phyloP scores from a whole-genome alignment of 1,284 basidiomycete genomes.

The Ustilago shanxiensis region DNA sequence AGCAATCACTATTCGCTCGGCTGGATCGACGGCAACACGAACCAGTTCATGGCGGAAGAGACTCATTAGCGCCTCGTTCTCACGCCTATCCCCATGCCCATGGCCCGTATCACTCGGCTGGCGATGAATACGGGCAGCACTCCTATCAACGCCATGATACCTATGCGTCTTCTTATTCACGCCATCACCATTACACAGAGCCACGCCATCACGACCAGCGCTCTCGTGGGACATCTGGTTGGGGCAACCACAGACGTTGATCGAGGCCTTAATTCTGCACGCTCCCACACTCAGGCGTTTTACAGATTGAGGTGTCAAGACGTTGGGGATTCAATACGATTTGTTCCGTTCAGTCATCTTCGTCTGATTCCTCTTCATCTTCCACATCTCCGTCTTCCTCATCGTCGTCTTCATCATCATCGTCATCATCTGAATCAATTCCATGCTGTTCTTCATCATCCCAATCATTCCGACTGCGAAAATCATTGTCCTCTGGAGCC shows the following conservation, averaged over 20 bases:
- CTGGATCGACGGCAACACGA: background rate
- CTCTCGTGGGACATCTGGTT: background rate
- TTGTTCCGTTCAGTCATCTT: conserved; percentile 25
- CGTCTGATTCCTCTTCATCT: conserved; percentile 22
- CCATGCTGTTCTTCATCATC: conserved; percentile 23
- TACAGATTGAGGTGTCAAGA: background rate
- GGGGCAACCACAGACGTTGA: background rate
- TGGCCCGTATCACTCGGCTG: background rate
- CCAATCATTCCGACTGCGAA: conserved; percentile 18
- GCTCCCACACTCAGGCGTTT: background rate
- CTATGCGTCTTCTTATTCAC: background rate
- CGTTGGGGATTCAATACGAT: background rate
- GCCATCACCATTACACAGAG: too few relatives aligned
- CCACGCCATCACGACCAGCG: background rate
- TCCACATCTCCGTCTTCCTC: conserved; percentile 18
- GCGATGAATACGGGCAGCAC: background rate
- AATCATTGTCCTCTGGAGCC: conserved; percentile 61
- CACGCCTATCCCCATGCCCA: background rate
- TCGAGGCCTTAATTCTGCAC: too few relatives aligned
- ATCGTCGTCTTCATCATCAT: conserved; percentile 23
- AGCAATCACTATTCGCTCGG: background rate
- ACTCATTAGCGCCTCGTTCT: background rate
- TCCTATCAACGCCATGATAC: background rate
- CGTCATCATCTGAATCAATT: conserved; percentile 28
- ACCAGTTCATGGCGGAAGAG: background rate